Conservation (phyloP, 176 grass and related monocot genomes). For the Raddia distichophylla region DNA sequence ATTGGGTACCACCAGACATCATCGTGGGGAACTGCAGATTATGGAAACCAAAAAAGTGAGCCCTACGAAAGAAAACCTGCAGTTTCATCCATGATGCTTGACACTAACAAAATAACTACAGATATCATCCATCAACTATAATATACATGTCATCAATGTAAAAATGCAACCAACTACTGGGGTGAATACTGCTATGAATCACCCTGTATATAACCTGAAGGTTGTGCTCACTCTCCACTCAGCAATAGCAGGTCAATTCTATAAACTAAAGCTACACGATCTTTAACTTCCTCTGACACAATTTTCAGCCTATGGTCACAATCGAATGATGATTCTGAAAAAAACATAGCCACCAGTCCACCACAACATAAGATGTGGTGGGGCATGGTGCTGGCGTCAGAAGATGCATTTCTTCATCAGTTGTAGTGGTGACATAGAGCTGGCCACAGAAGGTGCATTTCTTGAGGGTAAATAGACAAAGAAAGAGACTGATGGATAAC, state of each 20-base stretch:
- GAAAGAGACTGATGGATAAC: not conserved
- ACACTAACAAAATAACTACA: not conserved
- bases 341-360: not conserved
- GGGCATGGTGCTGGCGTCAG: not conserved
- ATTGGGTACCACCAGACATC: constrained; percentile 1
- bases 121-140: not conserved
- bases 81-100: not conserved
- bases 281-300: not conserved
- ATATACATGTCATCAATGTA: not conserved
- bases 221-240: not conserved
- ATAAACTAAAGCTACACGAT: not conserved
- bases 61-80: not conserved
- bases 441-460: not conserved
- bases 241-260: not conserved
- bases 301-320: not conserved
- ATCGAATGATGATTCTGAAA: not conserved
- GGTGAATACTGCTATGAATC: not conserved
- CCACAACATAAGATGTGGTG: not conserved
- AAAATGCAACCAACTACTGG: not conserved
- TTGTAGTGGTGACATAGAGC: not conserved
- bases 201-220: not conserved
- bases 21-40: constrained; percentile 21
- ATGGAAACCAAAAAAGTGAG: not conserved
- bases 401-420: constrained; percentile 1
- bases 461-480: not conserved